These are phyloP conservation scores for Coniochaeta pulveracea DNA, from an alignment of 2,329 filamentous ascomycete genomes.

Conservation along the genomic window DNA sequence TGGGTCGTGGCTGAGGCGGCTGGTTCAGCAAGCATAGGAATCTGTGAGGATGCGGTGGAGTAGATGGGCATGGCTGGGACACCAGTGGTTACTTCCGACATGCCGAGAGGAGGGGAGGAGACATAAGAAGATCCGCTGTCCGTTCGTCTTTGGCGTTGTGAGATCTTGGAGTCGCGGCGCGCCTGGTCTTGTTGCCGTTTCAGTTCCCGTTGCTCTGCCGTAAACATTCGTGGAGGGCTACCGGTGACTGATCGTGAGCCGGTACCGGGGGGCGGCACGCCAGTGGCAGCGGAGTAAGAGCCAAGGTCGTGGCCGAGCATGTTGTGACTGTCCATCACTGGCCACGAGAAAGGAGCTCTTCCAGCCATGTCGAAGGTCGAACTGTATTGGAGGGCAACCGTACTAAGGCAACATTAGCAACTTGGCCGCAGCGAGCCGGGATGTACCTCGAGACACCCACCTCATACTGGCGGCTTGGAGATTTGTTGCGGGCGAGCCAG, in stretches of 20 bases:
- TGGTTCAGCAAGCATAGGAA: slow-evolving; percentile 39
- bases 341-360: slow-evolving; percentile 39
- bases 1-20: slow-evolving; percentile 19
- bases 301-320: slow-evolving; percentile 30
- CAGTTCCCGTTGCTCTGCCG: slow-evolving; percentile 48
- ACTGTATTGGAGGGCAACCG: slow-evolving; percentile 39
- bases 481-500: slow-evolving; percentile 10
- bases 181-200: slow-evolving; percentile 50
- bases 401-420: slow-evolving; percentile 17
- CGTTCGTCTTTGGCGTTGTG: slow-evolving; percentile 36
- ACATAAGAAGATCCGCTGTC: slow-evolving; percentile 25
- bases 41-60: slow-evolving; percentile 36
- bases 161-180: slow-evolving; percentile 45
- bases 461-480: slow-evolving; percentile 17
- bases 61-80: slow-evolving; percentile 35
- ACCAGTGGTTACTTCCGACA: slow-evolving; percentile 27
- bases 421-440: neutral
- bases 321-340: slow-evolving; percentile 20
- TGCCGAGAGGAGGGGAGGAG: slow-evolving; percentile 29
- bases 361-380: slow-evolving; percentile 38
- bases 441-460: slow-evolving; percentile 11
- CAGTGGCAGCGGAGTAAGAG: slow-evolving; percentile 38
- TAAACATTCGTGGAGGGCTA: slow-evolving; percentile 45
- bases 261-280: slow-evolving; percentile 37
- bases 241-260: slow-evolving; percentile 41